Evolutionary conservation across 106 monocot species (phyloP), one percentile per base, ranked within the genome.

Genomic region (Dendrobium catenatum): DNA sequence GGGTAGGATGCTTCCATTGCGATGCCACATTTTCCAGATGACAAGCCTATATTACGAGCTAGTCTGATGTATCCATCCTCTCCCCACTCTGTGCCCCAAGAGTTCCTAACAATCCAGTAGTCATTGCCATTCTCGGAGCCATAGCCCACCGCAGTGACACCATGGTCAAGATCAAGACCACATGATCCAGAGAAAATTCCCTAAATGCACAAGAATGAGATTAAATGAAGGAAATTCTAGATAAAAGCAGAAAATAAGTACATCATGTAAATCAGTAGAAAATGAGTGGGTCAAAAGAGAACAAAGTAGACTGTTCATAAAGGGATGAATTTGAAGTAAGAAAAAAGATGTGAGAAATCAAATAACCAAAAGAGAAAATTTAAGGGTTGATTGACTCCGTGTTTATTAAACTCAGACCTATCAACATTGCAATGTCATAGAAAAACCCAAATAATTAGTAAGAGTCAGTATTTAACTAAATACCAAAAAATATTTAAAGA

Each of bases 61-160:
- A 94, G 82, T 81, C 85, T 84, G 15, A 90, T 76, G 70, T 90
- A 94, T 4, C 94, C 91, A 1, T 5, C 7, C 83, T 92, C 92
- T 16, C 92, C 92, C 94, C 92, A 94, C 0, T 24, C 19, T 1
- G 16, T 15, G 19, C 88, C 91, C 94, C 94, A 94, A 1, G 91
- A 91, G 85, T 94, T 94, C 81, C 64, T 94, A 1, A 94, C 86
- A 41, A 94, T 88, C 94, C 94, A 94, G 75, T 90, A 94, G 41
- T 88, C 89, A 73, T 79, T 85, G 55, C 88, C 88, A 8, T 90
- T 77, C 58, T 86, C 88, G 1, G 82, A 73, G 54, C 94, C 94
- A 42, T 94, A 94, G 59, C 94, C 94, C 9, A 94, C 91, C 0
- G 84, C 89, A 0, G 80, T 76, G 1, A 94, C 89, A 55, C 88